Conservation (phyloP, 2,329 filamentous ascomycete genomes). For the Peltaster fructicola region DNA sequence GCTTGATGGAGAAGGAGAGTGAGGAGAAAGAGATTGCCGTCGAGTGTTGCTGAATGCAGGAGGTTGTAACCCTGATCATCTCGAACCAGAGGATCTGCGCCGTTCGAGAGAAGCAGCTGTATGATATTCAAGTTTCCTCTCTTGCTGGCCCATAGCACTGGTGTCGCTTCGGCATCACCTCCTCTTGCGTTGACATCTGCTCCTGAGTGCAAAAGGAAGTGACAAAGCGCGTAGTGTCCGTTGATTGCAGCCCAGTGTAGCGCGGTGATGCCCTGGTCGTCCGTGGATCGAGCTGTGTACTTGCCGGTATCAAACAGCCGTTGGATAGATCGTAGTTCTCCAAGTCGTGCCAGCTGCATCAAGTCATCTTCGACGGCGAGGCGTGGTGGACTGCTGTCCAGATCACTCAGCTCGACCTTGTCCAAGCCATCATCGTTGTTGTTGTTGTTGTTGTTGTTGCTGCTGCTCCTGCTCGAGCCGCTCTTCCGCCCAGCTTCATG, state of each 20-base stretch:
- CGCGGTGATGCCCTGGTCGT: conserved; percentile 88
- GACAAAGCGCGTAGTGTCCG: conserved; percentile 94
- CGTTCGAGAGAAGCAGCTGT: conserved; percentile 74
- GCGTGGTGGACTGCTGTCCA: conserved; percentile 17
- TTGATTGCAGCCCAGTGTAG: conserved; percentile 99
- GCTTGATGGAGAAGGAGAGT: conserved; percentile 73
- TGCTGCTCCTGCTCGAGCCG: too few species aligned
- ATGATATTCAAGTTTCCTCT: conserved; percentile 94
- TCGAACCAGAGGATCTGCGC: conserved; percentile 79
- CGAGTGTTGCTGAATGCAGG: conserved; percentile 88
- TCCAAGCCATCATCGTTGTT: conserved; percentile 17
- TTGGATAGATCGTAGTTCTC: conserved; percentile 74
- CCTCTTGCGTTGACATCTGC: conserved; percentile 91
- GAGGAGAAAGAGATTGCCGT: conserved; percentile 83
- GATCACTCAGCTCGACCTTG: conserved; percentile 19
- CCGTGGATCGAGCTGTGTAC: conserved; percentile 64
- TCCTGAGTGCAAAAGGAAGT: conserved; percentile 71
- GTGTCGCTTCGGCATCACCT: conserved; percentile 84
- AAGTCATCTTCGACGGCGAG: conserved; percentile 56
- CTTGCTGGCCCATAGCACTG: conserved; percentile 93
- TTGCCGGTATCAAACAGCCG: conserved; percentile 72
- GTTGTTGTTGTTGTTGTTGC: conserved; percentile 6
- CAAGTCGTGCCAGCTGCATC: conserved; percentile 84
- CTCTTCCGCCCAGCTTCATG: too few species aligned
- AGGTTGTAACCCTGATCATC: conserved; percentile 97